Base-by-base conservation (phyloP, 257 asterid genomes). In the Nicotiana undulata region DNA sequence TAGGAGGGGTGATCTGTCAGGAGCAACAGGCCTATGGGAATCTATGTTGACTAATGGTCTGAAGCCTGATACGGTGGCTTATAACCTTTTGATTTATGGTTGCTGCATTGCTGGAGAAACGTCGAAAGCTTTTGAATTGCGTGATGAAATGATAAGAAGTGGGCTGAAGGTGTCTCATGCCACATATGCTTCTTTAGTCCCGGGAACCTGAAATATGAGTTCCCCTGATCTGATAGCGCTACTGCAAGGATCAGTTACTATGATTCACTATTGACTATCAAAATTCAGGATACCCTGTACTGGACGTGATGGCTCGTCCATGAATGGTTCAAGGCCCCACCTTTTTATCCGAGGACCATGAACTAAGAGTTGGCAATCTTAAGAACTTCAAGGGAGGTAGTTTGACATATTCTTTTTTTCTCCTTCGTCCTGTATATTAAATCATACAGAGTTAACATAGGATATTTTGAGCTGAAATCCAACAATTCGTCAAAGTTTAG, bases 1-100 rank as follows among this genome's bases (percentile, higher is more conserved):
- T 84, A 85, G 89, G 79, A 89, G 79, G 82, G 93, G 97, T 74
- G 88, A 93, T 82, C 89, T 93, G 85, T 81, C 64, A 64, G 93
- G 67, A 77, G 98, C 97, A 26, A 86, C 86, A 58, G 77, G 82
- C 75, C 76, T 91, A 75, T 95, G 97, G 99, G 93, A 90, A 51
- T 67, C 91, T 53, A 95, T 95, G 98, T 79, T 90, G 22, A 76
- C 76, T 34, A 81, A 75, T 76, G 94, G 89, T 80, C 60, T 93
- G 78, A 84, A 89, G 87, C 98, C 97, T 55, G 99, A 95, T 79
- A 86, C 80, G 13, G 88, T 95, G 79, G 97, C 93, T n/a, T 93
- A 89, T 84, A 89, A 93, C 79, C 86, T 89, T 81, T 66, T 95
- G 87, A 89, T 92, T 84, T 85, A 90, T 81, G 82, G 93, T 13